Percentiles rank a stretch among this genome's conserved stretches.
These are phyloP conservation scores for Talaromyces sp. DNA, from an alignment of 2,329 filamentous ascomycete genomes.

Conservation along the genomic window DNA sequence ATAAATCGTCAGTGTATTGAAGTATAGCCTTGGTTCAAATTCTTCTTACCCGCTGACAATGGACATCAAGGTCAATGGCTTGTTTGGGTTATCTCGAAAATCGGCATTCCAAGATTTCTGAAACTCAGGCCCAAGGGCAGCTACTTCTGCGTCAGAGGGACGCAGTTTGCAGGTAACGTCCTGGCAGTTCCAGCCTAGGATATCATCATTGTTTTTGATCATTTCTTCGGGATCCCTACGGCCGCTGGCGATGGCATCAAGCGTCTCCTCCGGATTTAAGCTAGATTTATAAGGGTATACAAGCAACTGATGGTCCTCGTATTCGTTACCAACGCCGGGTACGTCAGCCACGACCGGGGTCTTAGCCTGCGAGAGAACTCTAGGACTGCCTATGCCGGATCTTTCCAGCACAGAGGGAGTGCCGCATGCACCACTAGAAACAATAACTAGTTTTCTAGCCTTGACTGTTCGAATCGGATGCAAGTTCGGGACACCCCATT, in stretches of 20 bases:
- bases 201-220: neutral
- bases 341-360: constrained; percentile 1
- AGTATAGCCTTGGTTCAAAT: neutral
- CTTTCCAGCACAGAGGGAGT: constrained; percentile 4
- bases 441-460: constrained; percentile 4
- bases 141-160: constrained; percentile 4
- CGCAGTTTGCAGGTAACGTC: constrained; percentile 4
- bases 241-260: constrained; percentile 3
- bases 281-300: constrained; percentile 1
- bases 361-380: neutral
- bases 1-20: neutral
- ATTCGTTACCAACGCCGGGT: neutral
- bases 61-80: neutral
- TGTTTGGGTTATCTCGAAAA: neutral
- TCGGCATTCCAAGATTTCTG: neutral
- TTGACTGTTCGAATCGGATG: neutral
- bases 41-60: constrained; percentile 1
- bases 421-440: constrained; percentile 2
- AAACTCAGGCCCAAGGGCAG: neutral
- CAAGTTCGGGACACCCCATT: neutral
- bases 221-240: neutral
- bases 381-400: constrained; percentile 1
- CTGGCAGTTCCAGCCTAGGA: constrained; percentile 2
- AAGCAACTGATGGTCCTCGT: constrained; percentile 4
- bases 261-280: neutral